Conservation (phyloP, 2,329 filamentous ascomycete species). For the Clarireedia sp. region DNA sequence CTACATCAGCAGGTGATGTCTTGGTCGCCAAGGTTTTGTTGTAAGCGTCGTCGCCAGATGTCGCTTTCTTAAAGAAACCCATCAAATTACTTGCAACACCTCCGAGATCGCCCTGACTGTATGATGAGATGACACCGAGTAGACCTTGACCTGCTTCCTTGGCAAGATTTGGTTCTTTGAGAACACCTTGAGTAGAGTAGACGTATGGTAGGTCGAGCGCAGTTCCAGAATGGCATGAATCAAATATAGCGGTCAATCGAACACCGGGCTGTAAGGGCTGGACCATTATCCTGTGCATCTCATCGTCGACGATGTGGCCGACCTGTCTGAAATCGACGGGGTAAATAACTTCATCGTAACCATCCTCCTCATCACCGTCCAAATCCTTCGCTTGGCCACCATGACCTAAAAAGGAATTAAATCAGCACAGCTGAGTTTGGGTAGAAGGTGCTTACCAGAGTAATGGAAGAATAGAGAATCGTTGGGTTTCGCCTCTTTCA, state of each 20-base stretch:
- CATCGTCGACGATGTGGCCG: constrained; percentile 78
- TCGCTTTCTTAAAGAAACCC: constrained; percentile 80
- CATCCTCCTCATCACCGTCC: constrained; percentile 74
- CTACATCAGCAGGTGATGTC: constrained; percentile 88
- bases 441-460: constrained; percentile 53
- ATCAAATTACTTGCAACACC: constrained; percentile 76
- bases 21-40: constrained; percentile 79
- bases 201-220: constrained; percentile 60
- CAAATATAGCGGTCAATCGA: constrained; percentile 63
- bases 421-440: constrained; percentile 12
- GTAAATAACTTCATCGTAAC: constrained; percentile 78
- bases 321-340: constrained; percentile 71
- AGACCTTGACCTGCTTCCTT: constrained; percentile 60
- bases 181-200: constrained; percentile 60
- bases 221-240: constrained; percentile 61
- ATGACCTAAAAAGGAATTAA: constrained; percentile 46
- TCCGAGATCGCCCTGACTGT: constrained; percentile 71
- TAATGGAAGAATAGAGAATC: constrained; percentile 98
- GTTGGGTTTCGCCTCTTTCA: constrained; percentile 86
- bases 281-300: constrained; percentile 76
- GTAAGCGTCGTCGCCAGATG: constrained; percentile 67
- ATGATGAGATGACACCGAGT: constrained; percentile 52
- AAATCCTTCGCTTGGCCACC: constrained; percentile 75
- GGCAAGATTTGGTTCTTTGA: constrained; percentile 61
- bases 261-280: constrained; percentile 72